Evolutionary conservation across 2,329 filamentous ascomycete genomes (phyloP).

Genomic region (Aspergillus transmontanensis): DNA sequence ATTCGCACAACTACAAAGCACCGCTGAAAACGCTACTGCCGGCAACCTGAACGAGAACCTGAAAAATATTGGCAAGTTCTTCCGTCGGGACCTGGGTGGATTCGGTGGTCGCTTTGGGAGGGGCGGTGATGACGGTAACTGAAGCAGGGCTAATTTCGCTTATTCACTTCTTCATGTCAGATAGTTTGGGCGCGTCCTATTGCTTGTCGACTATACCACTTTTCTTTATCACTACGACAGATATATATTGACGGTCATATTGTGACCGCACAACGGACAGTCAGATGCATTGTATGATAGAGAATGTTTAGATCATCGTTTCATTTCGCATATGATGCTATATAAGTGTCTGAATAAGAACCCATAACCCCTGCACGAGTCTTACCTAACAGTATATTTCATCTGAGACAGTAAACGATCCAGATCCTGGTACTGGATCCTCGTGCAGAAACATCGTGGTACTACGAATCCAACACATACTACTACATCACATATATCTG

Average conservation of each 20-base stretch:
- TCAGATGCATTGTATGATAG: not conserved
- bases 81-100: conserved; percentile 80
- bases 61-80: conserved; percentile 96
- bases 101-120: conserved; percentile 71
- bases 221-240: not conserved
- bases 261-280: no score
- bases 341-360: not conserved
- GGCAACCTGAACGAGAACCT: conserved; percentile 88
- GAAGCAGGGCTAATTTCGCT: not conserved
- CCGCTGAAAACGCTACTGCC: conserved; percentile 48
- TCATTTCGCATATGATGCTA: not conserved
- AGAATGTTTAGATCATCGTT: not conserved
- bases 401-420: not conserved
- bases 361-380: not conserved
- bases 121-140: conserved; percentile 33
- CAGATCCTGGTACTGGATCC: not conserved
- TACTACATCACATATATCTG: not conserved
- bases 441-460: not conserved
- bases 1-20: conserved; percentile 23
- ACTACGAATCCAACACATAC: not conserved
- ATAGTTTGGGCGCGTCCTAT: not conserved
- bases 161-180: not conserved
- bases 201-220: not conserved
- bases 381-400: not conserved
- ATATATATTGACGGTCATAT: not conserved